Percentiles rank a stretch among this genome's conserved stretches.
Evolutionary conservation across 768 basidiomycete genomes (phyloP).

Genomic region (Leccinellum albellum): DNA sequence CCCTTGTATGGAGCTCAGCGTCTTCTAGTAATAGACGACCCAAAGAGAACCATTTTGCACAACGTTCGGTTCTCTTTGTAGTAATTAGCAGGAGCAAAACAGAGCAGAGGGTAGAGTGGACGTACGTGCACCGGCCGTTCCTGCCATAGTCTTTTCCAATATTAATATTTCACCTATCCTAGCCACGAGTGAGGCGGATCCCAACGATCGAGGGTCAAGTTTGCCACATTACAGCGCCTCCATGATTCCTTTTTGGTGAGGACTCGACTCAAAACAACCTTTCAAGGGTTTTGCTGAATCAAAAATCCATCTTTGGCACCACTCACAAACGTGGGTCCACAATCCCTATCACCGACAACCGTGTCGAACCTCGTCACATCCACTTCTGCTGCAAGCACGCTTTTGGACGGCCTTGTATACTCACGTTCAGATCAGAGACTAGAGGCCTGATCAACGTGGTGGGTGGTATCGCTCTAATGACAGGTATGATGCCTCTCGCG

Average conservation of each 20-base stretch:
- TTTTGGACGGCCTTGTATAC: conserved; percentile 30
- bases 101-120: conserved; percentile 20
- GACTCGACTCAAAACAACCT: too few species aligned
- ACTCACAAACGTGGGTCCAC: conserved; percentile 53
- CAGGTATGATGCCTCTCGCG: too few species aligned
- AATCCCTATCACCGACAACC: conserved; percentile 61
- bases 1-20: conserved; percentile 16
- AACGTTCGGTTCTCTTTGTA: neutral
- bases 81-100: neutral
- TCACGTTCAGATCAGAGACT: too few species aligned
- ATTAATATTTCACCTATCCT: conserved; percentile 39
- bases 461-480: too few species aligned
- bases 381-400: conserved; percentile 43
- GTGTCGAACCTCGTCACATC: conserved; percentile 60
- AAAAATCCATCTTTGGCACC: conserved; percentile 32
- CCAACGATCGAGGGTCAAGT: conserved; percentile 15
- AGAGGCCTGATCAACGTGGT: too few species aligned
- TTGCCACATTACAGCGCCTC: conserved; percentile 27
- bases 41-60: neutral
- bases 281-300: too few species aligned
- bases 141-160: conserved; percentile 51
- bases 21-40: conserved; percentile 6
- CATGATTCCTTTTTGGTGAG: conserved; percentile 25
- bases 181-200: conserved; percentile 23
- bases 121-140: conserved; percentile 50